Evolutionary conservation across 768 basidiomycete genomes (phyloP), one percentile per base, ranked within the genome.

Genomic region (Favolaschia claudopus): DNA sequence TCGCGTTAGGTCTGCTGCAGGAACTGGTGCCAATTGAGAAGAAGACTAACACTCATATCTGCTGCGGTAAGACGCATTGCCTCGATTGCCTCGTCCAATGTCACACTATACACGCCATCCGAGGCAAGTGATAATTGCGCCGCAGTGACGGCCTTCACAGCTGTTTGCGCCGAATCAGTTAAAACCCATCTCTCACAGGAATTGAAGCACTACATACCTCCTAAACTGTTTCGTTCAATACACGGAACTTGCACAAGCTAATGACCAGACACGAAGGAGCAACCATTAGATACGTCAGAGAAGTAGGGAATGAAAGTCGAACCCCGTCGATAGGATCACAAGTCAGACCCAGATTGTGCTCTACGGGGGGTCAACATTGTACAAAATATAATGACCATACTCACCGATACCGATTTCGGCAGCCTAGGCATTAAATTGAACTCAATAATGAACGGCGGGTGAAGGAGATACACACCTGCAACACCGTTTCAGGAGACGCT

Each of bases 51-150:
- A 60, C 92, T 94, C 94, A 96, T 96, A 72, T 95, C 93, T n/a
- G 85, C 81, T 25, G 96, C 95, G 7, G 95, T 97, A 44, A 96
- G 71, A 22, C 93, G 82, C 93, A 96, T 96, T 5, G 95, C 95
- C 72, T 94, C 93, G 53, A 98, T 97, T 2, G 95, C 96, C 72
- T 97, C 94, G 70, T 98, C 96, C 19, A 98, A 80, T 1, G 89
- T 90, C 32, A 96, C 94, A 31, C 88, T 86, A 67, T 94, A 94
- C 14, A 92, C 82, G 0, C 93, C 95, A 68, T 93, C 85, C 59
- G 92, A 93, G 9, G 95, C 94, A 85, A 97, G 90, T 8, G 96
- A 93, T 5, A 98, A 82, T 70, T 98, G 96, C 19, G 95, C 95
- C 12, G 96, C 95, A 19, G 94, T 95, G 40, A 96, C 83, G 4